Percentiles rank a stretch among this genome's conserved stretches.
Evolutionary conservation across 2,329 filamentous ascomycete species (phyloP).

Genomic region (Colletotrichum sp.): DNA sequence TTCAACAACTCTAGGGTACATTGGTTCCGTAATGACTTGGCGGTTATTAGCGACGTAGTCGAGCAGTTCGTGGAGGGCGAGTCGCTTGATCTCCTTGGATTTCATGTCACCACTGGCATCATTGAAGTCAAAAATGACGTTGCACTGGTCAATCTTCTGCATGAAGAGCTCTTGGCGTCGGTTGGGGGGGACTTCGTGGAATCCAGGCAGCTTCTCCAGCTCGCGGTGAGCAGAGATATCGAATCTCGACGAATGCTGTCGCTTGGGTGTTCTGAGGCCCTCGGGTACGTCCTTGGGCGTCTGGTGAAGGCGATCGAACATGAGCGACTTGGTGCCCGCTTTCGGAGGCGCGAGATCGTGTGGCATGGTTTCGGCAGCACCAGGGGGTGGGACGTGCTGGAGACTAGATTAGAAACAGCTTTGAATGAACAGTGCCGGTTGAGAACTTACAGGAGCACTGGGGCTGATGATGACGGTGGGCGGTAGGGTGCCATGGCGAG

Average conservation of each 20-base stretch:
- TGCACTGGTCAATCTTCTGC: constrained; percentile 99
- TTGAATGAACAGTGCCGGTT: constrained; percentile 8
- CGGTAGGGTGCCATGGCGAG: constrained; percentile 68
- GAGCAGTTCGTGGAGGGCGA: constrained; percentile 92
- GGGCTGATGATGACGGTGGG: constrained; percentile 95
- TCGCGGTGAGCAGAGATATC: constrained; percentile 97
- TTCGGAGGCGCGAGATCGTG: constrained; percentile 95
- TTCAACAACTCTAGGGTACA: constrained; percentile 98
- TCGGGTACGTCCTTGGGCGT: constrained; percentile 97
- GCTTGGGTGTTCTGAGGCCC: constrained; percentile 91
- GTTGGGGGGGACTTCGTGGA: constrained; percentile 96
- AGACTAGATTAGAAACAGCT: background rate
- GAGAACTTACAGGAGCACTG: constrained; percentile 78
- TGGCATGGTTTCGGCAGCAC: constrained; percentile 96
- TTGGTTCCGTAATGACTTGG: constrained; percentile 97
- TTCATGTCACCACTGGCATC: constrained; percentile 99
- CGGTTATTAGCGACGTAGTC: constrained; percentile 99
- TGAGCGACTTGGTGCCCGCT: constrained; percentile 83
- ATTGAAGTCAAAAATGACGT: constrained; percentile 99
- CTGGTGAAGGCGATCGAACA: constrained; percentile 88
- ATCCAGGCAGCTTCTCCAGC: constrained; percentile 94
- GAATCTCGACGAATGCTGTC: constrained; percentile 96
- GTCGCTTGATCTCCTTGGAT: constrained; percentile 98
- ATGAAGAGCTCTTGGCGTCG: constrained; percentile 96
- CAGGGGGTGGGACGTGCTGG: constrained; percentile 89